A percentile compares a stretch with the other conserved stretches of the same genome.
Evolutionary conservation across 345 rosid genomes (phyloP).

Genomic region (Heritiera fomes): DNA sequence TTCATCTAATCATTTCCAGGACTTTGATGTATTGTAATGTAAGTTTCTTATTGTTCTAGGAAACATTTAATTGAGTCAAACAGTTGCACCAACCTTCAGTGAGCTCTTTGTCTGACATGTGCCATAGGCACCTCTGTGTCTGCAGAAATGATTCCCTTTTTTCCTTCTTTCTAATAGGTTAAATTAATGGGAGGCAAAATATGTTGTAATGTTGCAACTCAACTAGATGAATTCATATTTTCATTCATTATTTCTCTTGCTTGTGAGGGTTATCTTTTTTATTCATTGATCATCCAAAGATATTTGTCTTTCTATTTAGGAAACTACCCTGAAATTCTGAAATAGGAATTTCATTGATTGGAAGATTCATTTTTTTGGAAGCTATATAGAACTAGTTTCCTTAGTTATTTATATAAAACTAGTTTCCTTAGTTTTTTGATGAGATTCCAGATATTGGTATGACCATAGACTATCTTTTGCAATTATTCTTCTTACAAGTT

Average conservation of each 20-base stretch:
- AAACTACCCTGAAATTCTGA: neutral
- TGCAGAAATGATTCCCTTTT: neutral
- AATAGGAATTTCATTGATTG: neutral
- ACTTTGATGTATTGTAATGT: neutral
- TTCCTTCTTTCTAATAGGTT: neutral
- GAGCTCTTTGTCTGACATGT: neutral
- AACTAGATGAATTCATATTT: neutral
- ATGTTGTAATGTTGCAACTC: neutral
- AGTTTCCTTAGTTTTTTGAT: no score
- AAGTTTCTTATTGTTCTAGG: neutral
- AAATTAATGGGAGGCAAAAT: neutral
- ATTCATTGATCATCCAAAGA: neutral
- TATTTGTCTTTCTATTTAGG: conserved; percentile 5
- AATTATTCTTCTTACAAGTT: neutral
- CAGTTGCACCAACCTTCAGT: neutral
- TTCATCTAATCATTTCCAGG: neutral
- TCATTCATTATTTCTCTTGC: neutral
- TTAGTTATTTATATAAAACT: no score
- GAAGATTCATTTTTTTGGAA: neutral
- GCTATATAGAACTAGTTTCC: no score
- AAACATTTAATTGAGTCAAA: conserved; percentile 2
- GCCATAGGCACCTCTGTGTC: neutral
- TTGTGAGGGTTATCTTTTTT: neutral
- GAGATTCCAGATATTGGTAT: neutral
- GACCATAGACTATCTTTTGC: neutral